Evolutionary conservation across 2,329 filamentous ascomycete species (phyloP).

Genomic region (Aureobasidium vineae): DNA sequence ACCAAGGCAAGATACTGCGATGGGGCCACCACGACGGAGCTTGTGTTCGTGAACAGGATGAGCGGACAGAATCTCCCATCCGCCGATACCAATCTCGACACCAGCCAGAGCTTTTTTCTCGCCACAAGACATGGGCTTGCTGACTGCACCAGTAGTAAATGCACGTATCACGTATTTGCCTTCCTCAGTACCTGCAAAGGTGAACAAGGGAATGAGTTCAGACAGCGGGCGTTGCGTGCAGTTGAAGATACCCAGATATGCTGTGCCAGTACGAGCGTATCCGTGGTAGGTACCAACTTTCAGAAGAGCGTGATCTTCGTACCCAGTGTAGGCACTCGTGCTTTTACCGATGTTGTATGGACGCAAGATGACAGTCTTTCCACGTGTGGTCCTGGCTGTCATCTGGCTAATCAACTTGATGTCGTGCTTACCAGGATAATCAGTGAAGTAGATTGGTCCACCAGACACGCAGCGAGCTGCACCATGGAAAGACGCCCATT

Average conservation of each 20-base stretch:
- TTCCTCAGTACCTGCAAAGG: constrained; percentile 69
- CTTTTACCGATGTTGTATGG: constrained; percentile 72
- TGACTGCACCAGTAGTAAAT: constrained; percentile 64
- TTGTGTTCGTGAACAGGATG: constrained; percentile 63
- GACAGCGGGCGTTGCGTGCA: constrained; percentile 61
- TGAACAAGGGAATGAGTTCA: constrained; percentile 67
- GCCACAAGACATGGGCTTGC: constrained; percentile 47
- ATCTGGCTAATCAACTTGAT: constrained; percentile 73
- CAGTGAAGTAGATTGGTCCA: constrained; percentile 92
- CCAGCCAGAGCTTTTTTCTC: constrained; percentile 55
- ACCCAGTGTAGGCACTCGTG: constrained; percentile 70
- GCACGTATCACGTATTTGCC: constrained; percentile 69
- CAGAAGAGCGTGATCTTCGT: constrained; percentile 69
- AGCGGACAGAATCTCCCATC: constrained; percentile 79
- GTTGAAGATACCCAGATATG: constrained; percentile 84
- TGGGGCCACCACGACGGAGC: constrained; percentile 41
- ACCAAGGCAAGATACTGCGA: constrained; percentile 62
- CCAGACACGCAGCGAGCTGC: constrained; percentile 87
- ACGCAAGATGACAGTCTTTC: constrained; percentile 75
- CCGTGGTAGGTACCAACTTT: constrained; percentile 79
- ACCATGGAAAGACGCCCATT: constrained; percentile 79
- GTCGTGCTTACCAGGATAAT: constrained; percentile 79
- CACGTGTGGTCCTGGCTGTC: constrained; percentile 71
- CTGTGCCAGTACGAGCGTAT: constrained; percentile 63
- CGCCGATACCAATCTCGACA: constrained; percentile 61